These are phyloP conservation scores for Noccaea bulbosa DNA, from an alignment of 345 rosid genomes.

Conservation along the genomic window DNA sequence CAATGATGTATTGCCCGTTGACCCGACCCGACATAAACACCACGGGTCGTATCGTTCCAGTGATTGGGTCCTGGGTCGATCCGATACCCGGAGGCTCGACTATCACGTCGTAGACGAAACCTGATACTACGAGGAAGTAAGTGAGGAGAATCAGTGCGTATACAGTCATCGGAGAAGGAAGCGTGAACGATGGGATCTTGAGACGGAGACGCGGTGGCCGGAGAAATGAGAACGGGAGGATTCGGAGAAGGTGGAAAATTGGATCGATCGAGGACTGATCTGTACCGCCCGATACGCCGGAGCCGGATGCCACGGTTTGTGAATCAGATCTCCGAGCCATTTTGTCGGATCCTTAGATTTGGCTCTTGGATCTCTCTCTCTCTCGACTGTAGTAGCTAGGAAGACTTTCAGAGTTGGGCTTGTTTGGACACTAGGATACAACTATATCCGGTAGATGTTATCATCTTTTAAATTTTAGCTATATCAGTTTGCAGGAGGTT, in stretches of 20 bases:
- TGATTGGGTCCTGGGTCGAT: slow-evolving; percentile 74
- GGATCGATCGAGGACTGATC: slow-evolving; percentile 57
- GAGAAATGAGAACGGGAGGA: slow-evolving; percentile 65
- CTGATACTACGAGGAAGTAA: slow-evolving; percentile 85
- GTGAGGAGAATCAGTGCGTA: slow-evolving; percentile 76
- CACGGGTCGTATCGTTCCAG: slow-evolving; percentile 81
- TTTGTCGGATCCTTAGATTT: slow-evolving; percentile 12
- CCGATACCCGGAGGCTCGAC: slow-evolving; percentile 94
- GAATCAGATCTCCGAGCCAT: slow-evolving; percentile 41
- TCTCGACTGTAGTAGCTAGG: neutral
- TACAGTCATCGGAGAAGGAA: slow-evolving; percentile 84
- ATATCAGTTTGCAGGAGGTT: neutral
- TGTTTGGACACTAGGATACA: slow-evolving; percentile 21
- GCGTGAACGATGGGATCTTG: slow-evolving; percentile 72
- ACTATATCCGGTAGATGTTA: neutral
- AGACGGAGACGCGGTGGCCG: slow-evolving; percentile 85
- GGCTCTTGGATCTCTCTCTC: neutral
- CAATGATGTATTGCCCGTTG: slow-evolving; percentile 91
- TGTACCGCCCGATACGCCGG: slow-evolving; percentile 7
- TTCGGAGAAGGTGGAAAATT: slow-evolving; percentile 54
- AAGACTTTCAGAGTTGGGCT: neutral
- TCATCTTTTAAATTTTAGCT: neutral
- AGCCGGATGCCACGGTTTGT: slow-evolving; percentile 17
- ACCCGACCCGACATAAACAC: slow-evolving; percentile 87
- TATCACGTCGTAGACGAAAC: slow-evolving; percentile 84